Evolutionary conservation across 139 green algal species (phyloP).

Genomic region (Ettlia oleoabundans): DNA sequence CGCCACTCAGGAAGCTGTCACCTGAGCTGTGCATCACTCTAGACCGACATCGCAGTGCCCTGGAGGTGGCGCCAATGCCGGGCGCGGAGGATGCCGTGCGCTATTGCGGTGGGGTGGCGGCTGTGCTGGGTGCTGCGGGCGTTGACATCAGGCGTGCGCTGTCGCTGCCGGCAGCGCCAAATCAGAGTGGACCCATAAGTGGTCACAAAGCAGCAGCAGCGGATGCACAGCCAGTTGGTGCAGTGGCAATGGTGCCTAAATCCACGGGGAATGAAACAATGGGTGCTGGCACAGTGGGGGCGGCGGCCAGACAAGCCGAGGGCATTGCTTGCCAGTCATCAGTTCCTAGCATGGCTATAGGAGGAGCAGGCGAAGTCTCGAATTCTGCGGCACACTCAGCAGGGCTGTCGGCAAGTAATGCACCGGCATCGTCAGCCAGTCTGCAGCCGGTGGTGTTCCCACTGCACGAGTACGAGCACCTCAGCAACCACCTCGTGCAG

Average conservation of each 20-base stretch:
- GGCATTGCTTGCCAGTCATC: not conserved
- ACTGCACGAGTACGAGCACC: conserved; percentile 48
- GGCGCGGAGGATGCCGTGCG: conserved; percentile 66
- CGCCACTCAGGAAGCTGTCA: conserved; percentile 34
- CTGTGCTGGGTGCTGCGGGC: conserved; percentile 54
- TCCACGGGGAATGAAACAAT: not conserved
- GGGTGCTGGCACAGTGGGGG: not conserved
- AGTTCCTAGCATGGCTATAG: not conserved
- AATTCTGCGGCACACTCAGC: too few species aligned
- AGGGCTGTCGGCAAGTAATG: too few species aligned
- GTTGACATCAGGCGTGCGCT: conserved; percentile 40
- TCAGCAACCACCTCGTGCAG: conserved; percentile 33
- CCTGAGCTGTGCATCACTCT: conserved; percentile 67
- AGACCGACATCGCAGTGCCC: conserved; percentile 21
- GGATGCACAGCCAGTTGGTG: not conserved
- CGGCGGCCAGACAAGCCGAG: not conserved
- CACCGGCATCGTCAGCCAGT: too few species aligned
- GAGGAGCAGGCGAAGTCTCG: too few species aligned
- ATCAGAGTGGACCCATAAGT: too few species aligned
- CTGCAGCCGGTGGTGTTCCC: conserved; percentile 37
- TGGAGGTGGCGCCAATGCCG: conserved; percentile 49
- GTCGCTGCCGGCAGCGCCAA: not conserved
- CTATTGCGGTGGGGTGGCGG: conserved; percentile 62
- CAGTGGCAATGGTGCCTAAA: too few species aligned
- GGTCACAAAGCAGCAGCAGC: conserved; percentile 4